Evolutionary conservation across 2,329 filamentous ascomycete species (phyloP), one percentile per base, ranked within the genome.

Genomic region (Hirsutella thompsonii): DNA sequence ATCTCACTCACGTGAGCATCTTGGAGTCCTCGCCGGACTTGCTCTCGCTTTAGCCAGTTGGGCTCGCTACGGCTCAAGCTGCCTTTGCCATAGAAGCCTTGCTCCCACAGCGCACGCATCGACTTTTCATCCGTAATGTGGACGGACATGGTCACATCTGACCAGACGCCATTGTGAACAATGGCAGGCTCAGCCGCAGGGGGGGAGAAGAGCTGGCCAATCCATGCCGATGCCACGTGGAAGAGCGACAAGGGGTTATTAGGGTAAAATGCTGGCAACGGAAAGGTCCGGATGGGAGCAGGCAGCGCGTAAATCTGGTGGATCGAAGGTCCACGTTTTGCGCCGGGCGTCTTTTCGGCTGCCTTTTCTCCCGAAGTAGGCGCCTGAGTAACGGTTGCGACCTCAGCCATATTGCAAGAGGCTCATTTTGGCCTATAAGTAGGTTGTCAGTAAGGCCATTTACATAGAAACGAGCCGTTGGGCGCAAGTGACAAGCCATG

Each of bases 61-160:
- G 90, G 90, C 59, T 98, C 90, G 68, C 89, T 95, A 52, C 93
- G 79, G 65, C 89, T 95, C 44, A 96, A 67, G 51, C 70, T 90
- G 36, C 92, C 92, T 61, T 95, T 95, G 37, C 93, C 93, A 61
- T 90, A 98, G 63, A 98, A 98, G 5, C 92, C 92, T 65, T 93
- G 86, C 61, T 94, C 85, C 92, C 93, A 98, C 20, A 98, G 63
- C 1, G 81, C 86, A 41, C 83, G 73, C 46, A 93, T 81, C 3
- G 86, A 81, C 42, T 71, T 69, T 20, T 78, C 68, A 57, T 95
- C 82, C 16, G 78, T 86, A 42, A 98, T 72, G 56, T 94, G 86
- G 14, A 98, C 74, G 0, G 88, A 92, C 23, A 81, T 77, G 3
- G 87, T 93, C 42, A 81, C 76, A 2, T 75, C 63, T n/a, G 87